Evolutionary conservation across 306 rosid species (phyloP).

Genomic region (Rubus idaeus): DNA sequence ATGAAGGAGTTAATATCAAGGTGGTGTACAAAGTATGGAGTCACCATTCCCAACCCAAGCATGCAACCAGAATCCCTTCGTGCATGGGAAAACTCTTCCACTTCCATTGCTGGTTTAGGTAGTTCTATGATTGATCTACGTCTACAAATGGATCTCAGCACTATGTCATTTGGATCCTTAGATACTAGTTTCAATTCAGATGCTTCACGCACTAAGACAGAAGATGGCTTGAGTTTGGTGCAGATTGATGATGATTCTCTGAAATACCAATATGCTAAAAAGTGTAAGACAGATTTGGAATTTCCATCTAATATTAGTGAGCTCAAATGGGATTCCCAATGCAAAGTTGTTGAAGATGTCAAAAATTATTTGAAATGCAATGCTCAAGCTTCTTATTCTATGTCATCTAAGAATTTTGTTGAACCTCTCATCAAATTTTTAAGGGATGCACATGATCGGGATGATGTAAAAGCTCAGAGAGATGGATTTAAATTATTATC

Average conservation of each 20-base stretch:
- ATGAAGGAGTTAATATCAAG: constrained; percentile 65
- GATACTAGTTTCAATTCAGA: constrained; percentile 48
- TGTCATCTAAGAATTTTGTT: constrained; percentile 45
- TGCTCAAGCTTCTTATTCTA: constrained; percentile 34
- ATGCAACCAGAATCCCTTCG: constrained; percentile 32
- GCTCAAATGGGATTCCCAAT: constrained; percentile 72
- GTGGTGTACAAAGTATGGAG: constrained; percentile 64
- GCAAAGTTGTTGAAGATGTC: constrained; percentile 67
- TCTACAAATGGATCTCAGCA: constrained; percentile 64
- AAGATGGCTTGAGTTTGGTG: constrained; percentile 31
- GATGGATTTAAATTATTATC: constrained; percentile 61
- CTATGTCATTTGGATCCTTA: constrained; percentile 62
- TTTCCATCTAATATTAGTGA: constrained; percentile 54
- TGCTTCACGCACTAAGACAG: constrained; percentile 26
- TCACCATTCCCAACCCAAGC: constrained; percentile 55
- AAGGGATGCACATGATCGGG: constrained; percentile 52
- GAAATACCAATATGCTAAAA: constrained; percentile 29
- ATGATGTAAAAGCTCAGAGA: constrained; percentile 54
- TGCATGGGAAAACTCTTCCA: constrained; percentile 49
- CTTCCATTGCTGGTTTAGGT: constrained; percentile 70
- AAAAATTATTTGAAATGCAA: constrained; percentile 42
- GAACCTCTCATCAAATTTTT: constrained; percentile 67
- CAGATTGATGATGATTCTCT: constrained; percentile 37
- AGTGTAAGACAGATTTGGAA: constrained; percentile 39
- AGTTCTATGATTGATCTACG: constrained; percentile 65